Conservation (phyloP, 2,329 filamentous ascomycete species). For the Lecanicillium sp. region DNA sequence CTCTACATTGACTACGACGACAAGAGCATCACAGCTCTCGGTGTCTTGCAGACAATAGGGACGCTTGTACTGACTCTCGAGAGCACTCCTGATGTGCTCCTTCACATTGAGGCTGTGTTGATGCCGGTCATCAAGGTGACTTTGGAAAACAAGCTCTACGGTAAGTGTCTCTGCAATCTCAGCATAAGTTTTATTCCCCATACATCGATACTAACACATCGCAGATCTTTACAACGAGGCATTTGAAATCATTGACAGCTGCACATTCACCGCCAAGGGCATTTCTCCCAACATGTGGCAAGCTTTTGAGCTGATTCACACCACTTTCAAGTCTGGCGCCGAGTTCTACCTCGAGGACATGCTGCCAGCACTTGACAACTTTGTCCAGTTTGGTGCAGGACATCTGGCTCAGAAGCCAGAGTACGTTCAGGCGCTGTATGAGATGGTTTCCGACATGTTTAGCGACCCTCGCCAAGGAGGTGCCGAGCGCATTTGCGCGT, state of each 20-base stretch:
- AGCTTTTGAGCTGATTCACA: constrained; percentile 92
- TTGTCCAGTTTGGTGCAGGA: constrained; percentile 82
- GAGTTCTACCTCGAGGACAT: constrained; percentile 98
- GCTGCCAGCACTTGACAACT: constrained; percentile 96
- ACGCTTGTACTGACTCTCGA: constrained; percentile 94
- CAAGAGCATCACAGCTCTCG: constrained; percentile 95
- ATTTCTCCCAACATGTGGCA: constrained; percentile 98
- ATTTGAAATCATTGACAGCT: constrained; percentile 98
- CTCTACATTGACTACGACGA: constrained; percentile 91
- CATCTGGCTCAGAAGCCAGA: constrained; percentile 74
- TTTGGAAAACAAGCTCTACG: constrained; percentile 94
- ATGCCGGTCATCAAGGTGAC: constrained; percentile 97
- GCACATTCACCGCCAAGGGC: constrained; percentile 92
- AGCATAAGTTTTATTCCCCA: background rate
- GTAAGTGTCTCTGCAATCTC: constrained; percentile 31
- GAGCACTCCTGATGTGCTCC: constrained; percentile 89
- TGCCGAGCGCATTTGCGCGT: constrained; percentile 92
- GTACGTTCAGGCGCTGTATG: constrained; percentile 80
- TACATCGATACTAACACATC: constrained; percentile 14
- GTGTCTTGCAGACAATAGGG: constrained; percentile 94
- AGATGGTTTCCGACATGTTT: constrained; percentile 96
- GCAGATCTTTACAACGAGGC: constrained; percentile 92
- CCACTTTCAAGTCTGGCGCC: constrained; percentile 93
- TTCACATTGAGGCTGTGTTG: constrained; percentile 89
- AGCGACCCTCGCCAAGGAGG: constrained; percentile 84